Evolutionary conservation across 2,329 filamentous ascomycete species (phyloP).

Genomic region (Sphaerulina vaccinii): DNA sequence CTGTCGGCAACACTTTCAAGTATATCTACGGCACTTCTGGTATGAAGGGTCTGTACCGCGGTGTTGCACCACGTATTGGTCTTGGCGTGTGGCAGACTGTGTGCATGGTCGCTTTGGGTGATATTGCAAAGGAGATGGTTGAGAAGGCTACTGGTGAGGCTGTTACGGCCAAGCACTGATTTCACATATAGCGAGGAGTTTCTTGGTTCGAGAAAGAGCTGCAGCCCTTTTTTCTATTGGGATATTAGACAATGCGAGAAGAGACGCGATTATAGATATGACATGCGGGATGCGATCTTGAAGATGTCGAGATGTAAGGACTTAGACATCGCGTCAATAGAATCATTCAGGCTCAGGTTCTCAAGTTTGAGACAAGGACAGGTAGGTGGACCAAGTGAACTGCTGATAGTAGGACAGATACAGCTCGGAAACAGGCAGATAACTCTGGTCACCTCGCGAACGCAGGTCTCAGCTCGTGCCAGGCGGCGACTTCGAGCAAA

Average conservation of each 20-base stretch:
- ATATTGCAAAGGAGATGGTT: slow-evolving; percentile 68
- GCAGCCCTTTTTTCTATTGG: slow-evolving; percentile 1
- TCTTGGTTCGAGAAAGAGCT: slow-evolving; percentile 1
- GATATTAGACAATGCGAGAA: not conserved
- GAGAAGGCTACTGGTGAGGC: slow-evolving; percentile 64
- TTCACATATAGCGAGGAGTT: not conserved
- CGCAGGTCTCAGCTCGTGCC: not conserved
- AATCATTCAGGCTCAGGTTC: too few species aligned
- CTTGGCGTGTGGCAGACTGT: slow-evolving; percentile 98
- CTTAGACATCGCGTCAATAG: not conserved
- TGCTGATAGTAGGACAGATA: not conserved
- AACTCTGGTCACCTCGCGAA: not conserved
- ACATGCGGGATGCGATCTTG: not conserved
- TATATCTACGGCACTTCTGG: slow-evolving; percentile 95
- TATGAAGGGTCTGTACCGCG: slow-evolving; percentile 88
- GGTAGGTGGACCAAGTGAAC: too few species aligned
- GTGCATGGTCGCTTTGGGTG: slow-evolving; percentile 98
- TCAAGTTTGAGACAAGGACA: too few species aligned
- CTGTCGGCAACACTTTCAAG: slow-evolving; percentile 73
- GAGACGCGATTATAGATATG: not conserved
- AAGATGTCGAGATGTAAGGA: not conserved
- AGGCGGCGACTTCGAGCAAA: too few species aligned
- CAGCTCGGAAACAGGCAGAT: not conserved
- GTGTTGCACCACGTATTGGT: slow-evolving; percentile 89
- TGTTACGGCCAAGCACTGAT: slow-evolving; percentile 65